Evolutionary conservation across 129 eudicot species (phyloP).

Genomic region (Tagetes patula): DNA sequence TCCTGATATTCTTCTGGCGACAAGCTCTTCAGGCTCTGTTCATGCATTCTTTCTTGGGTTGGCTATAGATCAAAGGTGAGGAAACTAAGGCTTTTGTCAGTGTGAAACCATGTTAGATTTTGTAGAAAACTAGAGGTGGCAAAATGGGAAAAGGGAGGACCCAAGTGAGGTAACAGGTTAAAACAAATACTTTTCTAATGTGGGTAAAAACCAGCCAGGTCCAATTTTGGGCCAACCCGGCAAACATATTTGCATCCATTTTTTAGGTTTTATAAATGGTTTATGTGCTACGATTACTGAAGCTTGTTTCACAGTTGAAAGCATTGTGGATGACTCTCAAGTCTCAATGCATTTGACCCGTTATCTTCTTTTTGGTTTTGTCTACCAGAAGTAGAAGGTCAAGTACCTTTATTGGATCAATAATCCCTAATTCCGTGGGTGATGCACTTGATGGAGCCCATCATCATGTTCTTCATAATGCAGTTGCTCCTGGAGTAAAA

Average conservation of each 20-base stretch:
- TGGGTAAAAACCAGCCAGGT: not conserved
- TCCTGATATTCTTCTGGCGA: conserved; percentile 84
- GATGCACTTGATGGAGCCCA: conserved; percentile 81
- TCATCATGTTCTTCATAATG: conserved; percentile 86
- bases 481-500: conserved; percentile 72
- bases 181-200: not conserved
- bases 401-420: conserved; percentile 64
- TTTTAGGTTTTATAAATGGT: not conserved
- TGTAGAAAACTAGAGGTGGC: not conserved
- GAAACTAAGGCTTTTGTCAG: conserved; percentile 10
- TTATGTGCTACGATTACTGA: conserved; percentile 1
- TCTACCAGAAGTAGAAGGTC: conserved; percentile 63
- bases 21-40: conserved; percentile 91
- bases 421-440: conserved; percentile 68
- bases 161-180: not conserved
- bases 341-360: not conserved
- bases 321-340: not conserved
- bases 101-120: not conserved
- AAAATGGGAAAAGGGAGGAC: not conserved
- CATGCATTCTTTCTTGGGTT: conserved; percentile 67
- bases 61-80: conserved; percentile 71
- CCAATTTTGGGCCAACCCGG: not conserved
- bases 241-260: not conserved
- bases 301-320: conserved; percentile 5
- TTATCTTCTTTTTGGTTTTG: not conserved